phyloP scores from a whole-genome alignment of 2,329 filamentous ascomycete genomes.

The Aspergillus ibericus region DNA sequence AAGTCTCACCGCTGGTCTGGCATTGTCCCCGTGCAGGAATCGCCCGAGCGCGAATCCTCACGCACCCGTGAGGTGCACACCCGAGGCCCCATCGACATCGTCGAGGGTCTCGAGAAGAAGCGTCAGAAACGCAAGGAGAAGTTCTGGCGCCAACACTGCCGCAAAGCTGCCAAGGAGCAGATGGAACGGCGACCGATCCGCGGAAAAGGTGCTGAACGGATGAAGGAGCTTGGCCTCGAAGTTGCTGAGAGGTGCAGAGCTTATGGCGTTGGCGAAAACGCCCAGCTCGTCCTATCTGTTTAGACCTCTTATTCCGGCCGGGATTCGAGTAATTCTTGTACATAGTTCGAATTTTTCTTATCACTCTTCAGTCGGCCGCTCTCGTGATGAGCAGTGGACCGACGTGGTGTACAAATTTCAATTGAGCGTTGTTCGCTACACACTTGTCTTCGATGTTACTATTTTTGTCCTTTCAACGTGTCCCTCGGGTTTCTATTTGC shows the following conservation, averaged over 20 bases:
- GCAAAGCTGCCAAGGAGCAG: conserved; percentile 71
- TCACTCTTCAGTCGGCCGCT: conserved; percentile 16
- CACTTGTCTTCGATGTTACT: conserved; percentile 12
- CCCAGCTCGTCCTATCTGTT: conserved; percentile 71
- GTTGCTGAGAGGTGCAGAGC: conserved; percentile 80
- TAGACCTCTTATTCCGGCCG: conserved; percentile 37
- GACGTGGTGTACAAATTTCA: conserved; percentile 25
- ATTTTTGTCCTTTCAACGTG: conserved; percentile 30
- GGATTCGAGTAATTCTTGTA: conserved; percentile 27
- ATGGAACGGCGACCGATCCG: conserved; percentile 65
- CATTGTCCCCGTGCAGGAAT: conserved; percentile 37
- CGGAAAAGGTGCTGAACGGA: conserved; percentile 86
- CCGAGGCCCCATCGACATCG: conserved; percentile 94
- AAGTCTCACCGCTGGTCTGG: conserved; percentile 32
- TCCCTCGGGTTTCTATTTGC: conserved; percentile 23
- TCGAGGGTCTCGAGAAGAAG: conserved; percentile 94
- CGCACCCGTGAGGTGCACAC: conserved; percentile 61
- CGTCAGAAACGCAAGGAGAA: conserved; percentile 91
- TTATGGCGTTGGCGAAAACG: conserved; percentile 54
- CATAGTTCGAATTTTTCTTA: conserved; percentile 24
- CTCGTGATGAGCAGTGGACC: conserved; percentile 12
- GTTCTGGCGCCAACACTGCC: conserved; percentile 84
- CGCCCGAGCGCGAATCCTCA: conserved; percentile 36
- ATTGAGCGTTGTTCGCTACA: conserved; percentile 28
- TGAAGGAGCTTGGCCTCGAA: conserved; percentile 86